Conservation (phyloP, 1,284 basidiomycete species). For the Malassezia brasiliensis region DNA sequence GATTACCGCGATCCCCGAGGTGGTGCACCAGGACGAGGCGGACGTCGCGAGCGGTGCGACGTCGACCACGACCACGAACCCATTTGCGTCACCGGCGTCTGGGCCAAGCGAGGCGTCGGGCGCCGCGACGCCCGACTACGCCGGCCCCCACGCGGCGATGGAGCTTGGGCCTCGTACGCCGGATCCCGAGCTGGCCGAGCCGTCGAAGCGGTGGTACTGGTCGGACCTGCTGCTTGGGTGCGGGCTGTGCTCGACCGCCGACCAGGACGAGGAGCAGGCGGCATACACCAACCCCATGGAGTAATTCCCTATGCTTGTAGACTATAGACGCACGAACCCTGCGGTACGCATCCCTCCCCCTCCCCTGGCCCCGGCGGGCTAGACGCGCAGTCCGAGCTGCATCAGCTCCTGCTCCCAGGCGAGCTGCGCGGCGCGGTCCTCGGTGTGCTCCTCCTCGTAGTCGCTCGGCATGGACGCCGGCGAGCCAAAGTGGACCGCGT, state of each 20-base stretch:
- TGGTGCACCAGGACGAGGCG: neutral
- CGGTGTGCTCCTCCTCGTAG: slow-evolving; percentile 6
- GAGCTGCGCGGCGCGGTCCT: neutral
- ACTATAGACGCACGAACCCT: neutral
- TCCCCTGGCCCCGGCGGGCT: neutral
- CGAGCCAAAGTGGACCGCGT: neutral
- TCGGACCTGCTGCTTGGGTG: slow-evolving; percentile 12
- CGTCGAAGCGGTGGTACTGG: slow-evolving; percentile 9
- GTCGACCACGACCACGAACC: neutral
- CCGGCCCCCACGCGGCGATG: neutral
- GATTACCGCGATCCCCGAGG: slow-evolving; percentile 1
- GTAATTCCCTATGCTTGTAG: neutral
- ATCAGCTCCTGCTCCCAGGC: slow-evolving; percentile 13
- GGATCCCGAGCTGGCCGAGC: neutral
- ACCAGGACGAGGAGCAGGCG: slow-evolving; percentile 19
- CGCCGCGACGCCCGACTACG: neutral
- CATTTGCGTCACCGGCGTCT: neutral
- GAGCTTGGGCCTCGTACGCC: neutral
- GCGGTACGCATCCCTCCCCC: neutral
- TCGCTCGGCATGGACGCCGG: slow-evolving; percentile 18
- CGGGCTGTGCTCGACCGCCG: slow-evolving; percentile 12
- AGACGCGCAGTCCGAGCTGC: neutral
- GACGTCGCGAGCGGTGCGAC: neutral
- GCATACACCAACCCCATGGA: slow-evolving; percentile 19
- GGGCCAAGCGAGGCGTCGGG: neutral